Evolutionary conservation across 768 basidiomycete species (phyloP).

Genomic region (Podaxis carcinomalis): DNA sequence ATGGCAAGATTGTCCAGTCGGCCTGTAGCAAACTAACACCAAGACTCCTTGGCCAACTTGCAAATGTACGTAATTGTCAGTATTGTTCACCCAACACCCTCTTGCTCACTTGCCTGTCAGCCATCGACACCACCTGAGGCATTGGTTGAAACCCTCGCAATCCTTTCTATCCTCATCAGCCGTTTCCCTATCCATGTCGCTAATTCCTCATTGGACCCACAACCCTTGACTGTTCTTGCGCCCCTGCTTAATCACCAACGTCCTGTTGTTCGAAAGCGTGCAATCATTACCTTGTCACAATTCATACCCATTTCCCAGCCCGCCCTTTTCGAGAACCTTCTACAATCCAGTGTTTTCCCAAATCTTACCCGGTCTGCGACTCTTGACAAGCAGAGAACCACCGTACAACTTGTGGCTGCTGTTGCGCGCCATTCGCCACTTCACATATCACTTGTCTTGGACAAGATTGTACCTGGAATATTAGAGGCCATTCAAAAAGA

Average conservation of each 20-base stretch:
- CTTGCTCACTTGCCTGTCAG: conserved; percentile 31
- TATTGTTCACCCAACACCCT: neutral
- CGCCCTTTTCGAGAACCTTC: conserved; percentile 55
- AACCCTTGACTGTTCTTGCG: conserved; percentile 63
- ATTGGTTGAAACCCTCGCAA: conserved; percentile 77
- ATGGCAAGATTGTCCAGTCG: conserved; percentile 72
- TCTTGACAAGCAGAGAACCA: conserved; percentile 71
- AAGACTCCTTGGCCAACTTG: conserved; percentile 74
- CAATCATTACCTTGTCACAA: conserved; percentile 81
- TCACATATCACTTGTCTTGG: conserved; percentile 57
- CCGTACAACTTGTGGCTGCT: conserved; percentile 74
- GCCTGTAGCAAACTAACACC: conserved; percentile 84
- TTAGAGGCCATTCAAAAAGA: conserved; percentile 65
- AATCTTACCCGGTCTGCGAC: conserved; percentile 48
- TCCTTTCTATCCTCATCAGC: conserved; percentile 83
- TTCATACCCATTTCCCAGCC: conserved; percentile 73
- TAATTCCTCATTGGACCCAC: conserved; percentile 44
- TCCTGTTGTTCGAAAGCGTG: conserved; percentile 88
- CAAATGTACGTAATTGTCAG: conserved; percentile 47
- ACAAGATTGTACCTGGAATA: conserved; percentile 65
- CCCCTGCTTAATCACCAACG: conserved; percentile 73
- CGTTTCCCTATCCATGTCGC: conserved; percentile 74
- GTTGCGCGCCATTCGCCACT: conserved; percentile 71
- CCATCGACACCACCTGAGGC: conserved; percentile 73
- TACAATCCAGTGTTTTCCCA: conserved; percentile 56